A percentile compares a stretch with the other conserved stretches of the same genome.
phyloP scores from a whole-genome alignment of 352 stramenopile species.

The Globisporangium abappressorium region DNA sequence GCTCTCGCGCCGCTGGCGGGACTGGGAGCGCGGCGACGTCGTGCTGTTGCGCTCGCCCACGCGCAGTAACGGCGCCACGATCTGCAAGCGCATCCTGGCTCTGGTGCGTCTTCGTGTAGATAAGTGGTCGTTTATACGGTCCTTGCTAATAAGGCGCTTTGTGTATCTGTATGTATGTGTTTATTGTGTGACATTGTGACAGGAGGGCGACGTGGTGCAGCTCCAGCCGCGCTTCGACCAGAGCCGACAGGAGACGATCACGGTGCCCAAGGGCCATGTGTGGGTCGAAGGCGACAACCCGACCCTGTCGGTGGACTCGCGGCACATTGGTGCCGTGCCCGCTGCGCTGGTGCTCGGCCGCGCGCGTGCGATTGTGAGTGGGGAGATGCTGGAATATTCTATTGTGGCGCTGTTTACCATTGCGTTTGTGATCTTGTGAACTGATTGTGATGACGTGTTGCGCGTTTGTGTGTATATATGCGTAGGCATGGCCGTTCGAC shows the following conservation, averaged over 20 bases:
- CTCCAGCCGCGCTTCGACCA: constrained; percentile 72
- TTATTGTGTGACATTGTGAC: background rate
- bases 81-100: constrained; percentile 87
- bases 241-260: constrained; percentile 48
- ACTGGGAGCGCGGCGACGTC: constrained; percentile 71
- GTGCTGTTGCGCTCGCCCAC: constrained; percentile 82
- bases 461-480: background rate
- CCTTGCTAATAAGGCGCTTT: background rate
- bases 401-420: background rate
- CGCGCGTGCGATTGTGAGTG: constrained; percentile 62
- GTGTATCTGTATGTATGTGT: background rate
- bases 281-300: constrained; percentile 98
- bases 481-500: constrained; percentile 19
- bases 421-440: background rate
- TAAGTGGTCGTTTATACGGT: background rate
- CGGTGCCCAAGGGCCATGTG: constrained; percentile 91
- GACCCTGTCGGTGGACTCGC: constrained; percentile 92
- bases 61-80: constrained; percentile 61
- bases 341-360: constrained; percentile 82
- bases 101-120: constrained; percentile 33
- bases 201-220: constrained; percentile 82
- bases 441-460: background rate
- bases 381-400: background rate
- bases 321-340: constrained; percentile 92
- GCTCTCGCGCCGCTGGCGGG: constrained; percentile 62